Conservation (phyloP, 768 basidiomycete species). For the Auricularia sp. region DNA sequence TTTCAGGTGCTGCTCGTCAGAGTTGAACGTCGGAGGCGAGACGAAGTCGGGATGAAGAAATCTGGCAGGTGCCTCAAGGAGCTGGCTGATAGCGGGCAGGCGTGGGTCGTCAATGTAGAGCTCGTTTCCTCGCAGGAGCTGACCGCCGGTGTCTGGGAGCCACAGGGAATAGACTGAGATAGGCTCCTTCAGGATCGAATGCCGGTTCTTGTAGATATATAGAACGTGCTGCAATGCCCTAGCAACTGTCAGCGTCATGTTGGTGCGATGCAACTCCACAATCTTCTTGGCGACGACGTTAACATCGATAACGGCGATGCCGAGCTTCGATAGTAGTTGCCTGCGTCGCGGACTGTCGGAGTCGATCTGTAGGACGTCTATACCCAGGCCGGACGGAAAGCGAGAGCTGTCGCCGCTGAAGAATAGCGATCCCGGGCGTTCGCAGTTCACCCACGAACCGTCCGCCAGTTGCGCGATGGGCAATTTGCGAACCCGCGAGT, state of each 20-base stretch:
- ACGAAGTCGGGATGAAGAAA: neutral
- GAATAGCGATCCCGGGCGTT: neutral
- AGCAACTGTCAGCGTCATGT: neutral
- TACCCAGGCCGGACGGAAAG: neutral
- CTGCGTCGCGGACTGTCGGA: neutral
- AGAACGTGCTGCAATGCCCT: neutral
- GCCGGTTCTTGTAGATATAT: neutral
- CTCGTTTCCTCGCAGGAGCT: neutral
- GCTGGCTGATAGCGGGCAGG: neutral
- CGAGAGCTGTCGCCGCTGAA: neutral
- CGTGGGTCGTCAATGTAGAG: neutral
- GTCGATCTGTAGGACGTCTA: neutral
- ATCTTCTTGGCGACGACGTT: neutral
- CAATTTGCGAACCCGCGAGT: neutral
- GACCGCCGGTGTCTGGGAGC: neutral
- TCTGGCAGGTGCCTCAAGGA: neutral
- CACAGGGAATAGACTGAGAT: neutral
- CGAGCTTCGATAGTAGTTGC: neutral
- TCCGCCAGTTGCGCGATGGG: neutral
- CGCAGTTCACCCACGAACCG: neutral
- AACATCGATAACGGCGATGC: neutral
- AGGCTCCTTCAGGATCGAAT: neutral
- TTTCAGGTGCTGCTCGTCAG: neutral
- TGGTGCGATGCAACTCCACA: neutral
- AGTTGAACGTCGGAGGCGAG: neutral